Base-by-base conservation (phyloP, 805 yeast species). In the Alloascoidea africana region DNA sequence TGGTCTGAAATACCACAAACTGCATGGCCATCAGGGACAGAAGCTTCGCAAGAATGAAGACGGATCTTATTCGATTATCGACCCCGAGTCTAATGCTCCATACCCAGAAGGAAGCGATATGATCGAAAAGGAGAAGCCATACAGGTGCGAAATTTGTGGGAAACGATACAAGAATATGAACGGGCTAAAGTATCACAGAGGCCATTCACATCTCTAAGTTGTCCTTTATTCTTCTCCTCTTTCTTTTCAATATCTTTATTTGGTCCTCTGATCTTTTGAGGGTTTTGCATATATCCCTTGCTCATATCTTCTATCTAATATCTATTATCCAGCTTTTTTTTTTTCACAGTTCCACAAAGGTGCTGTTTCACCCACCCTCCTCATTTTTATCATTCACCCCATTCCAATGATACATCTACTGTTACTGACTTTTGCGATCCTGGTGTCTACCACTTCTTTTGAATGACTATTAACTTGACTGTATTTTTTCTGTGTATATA, bases 21-120 rank as follows among this genome's bases (percentile, higher is more conserved):
- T 76, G 38, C 94, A 82, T 55, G 94, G 94, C 15, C 94, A 82
- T 56, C 89, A 79, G 55, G 80, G 81, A 50, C 94, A 82, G 56
- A 79, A 77, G 33, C 59, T 82, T 32, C 71, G 78, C 47, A 79
- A 76, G 46, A 82, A 82, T 49, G 73, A 81, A 6, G 91, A 82
- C 51, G 94, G 94, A 2, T 70, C 86, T 1, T 81, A 78, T 46
- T 78, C 89, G 35, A 86, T 89, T 32, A 81, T 89, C 42, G 96
- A 91, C 57, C 98, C 98, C 8, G 49, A 59, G 27, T 59, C 63
- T 27, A 85, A 84, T 51, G 72, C 86, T 40, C 94, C 95, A 5
- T 84, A 83, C 54, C 83, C 89, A 32, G 95, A 89, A 55, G 94
- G 94, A 3, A 79, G 85, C 59, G 94, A 87, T 16, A 71, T 85